Evolutionary conservation across 2,329 filamentous ascomycete genomes (phyloP), one percentile per base, ranked within the genome.

Genomic region (Colletotrichum chlorophyti): DNA sequence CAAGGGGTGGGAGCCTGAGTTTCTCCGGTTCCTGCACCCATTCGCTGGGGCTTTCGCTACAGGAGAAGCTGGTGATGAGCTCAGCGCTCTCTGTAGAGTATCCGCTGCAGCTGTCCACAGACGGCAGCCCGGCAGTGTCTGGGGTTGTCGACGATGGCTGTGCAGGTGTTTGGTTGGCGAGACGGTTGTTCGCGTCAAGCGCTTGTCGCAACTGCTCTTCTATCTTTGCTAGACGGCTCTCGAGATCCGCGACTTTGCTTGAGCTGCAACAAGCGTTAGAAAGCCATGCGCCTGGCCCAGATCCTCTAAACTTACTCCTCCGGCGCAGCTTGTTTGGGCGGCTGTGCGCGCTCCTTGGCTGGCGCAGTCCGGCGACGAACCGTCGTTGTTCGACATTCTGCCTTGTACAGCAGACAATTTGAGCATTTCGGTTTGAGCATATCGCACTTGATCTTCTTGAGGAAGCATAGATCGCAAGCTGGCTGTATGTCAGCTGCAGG

Each of bases 401-500:
- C 67, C n/a, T 71, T 70, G 60, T 79, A 79, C 4, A 78, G 65
- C 7, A 69, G 64, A 40, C 76, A 79, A 38, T 79, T 79, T 1
- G 76, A 78, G 57, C 77, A 79, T 8, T 69, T 64, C 0, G 77
- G 77, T 59, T 76, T 77, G 6, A 75, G 45, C 70, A 74, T 74
- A 62, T 79, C 76, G 45, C 77, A 79, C 62, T 76, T 78, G 42
- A 79, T 77, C 69, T 79, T 79, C 65, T 78, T 79, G 11, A 65
- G 72, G 46, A 75, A 78, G 66, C 77, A 79, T 34, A 78, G 67
- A 61, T 79, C 76, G 55, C 75, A 78, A 0, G 74, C 76, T 75
- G 14, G 15, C n/a, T 12, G 19, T n/a, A 10, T 38, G 21, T 61
- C 27, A 61, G 59, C 27, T 19, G 7, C 14, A 34, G n/a, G n/a